A percentile compares a stretch with the other conserved stretches of the same genome.
These are phyloP conservation scores for Carnegiea gigantea DNA, from an alignment of 179 eudicot species.

Conservation along the genomic window DNA sequence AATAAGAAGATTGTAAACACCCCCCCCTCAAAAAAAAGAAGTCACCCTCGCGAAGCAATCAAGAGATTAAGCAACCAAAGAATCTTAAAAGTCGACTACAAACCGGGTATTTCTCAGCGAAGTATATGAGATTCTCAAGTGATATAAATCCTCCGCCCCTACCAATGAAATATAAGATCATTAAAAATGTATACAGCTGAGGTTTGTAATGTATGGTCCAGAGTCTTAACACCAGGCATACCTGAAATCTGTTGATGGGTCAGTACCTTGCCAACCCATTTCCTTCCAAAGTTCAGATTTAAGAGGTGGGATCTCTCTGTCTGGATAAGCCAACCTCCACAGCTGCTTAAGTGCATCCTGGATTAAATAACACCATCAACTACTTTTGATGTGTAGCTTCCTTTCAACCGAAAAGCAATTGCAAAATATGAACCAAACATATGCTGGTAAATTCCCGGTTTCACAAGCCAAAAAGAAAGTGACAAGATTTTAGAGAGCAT, in stretches of 20 bases:
- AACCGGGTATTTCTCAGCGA: constrained; percentile 88
- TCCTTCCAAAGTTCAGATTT: constrained; percentile 99
- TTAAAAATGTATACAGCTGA: constrained; percentile 3
- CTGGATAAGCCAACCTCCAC: constrained; percentile 92
- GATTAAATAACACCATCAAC: constrained; percentile 13
- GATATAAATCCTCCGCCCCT: constrained; percentile 99
- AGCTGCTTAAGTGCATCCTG: constrained; percentile 94
- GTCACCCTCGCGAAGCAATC: background rate
- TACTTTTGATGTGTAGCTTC: background rate
- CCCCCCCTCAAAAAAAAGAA: background rate
- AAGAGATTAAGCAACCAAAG: constrained; percentile 11
- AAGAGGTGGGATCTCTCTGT: constrained; percentile 78
- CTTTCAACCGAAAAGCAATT: constrained; percentile 9
- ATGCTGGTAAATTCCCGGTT: background rate
- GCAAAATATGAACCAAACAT: background rate
- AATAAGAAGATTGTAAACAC: background rate
- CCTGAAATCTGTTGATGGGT: constrained; percentile 99
- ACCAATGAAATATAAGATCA: constrained; percentile 22
- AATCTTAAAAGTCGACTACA: constrained; percentile 27
- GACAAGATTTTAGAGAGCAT: background rate
- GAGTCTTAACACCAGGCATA: constrained; percentile 19
- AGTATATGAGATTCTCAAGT: constrained; percentile 88
- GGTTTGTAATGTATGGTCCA: background rate
- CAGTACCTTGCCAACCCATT: constrained; percentile 99
- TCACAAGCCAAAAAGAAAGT: background rate